These are phyloP conservation scores for Beauveria medogensis DNA, from an alignment of 2,329 filamentous ascomycete species.

Conservation along the genomic window DNA sequence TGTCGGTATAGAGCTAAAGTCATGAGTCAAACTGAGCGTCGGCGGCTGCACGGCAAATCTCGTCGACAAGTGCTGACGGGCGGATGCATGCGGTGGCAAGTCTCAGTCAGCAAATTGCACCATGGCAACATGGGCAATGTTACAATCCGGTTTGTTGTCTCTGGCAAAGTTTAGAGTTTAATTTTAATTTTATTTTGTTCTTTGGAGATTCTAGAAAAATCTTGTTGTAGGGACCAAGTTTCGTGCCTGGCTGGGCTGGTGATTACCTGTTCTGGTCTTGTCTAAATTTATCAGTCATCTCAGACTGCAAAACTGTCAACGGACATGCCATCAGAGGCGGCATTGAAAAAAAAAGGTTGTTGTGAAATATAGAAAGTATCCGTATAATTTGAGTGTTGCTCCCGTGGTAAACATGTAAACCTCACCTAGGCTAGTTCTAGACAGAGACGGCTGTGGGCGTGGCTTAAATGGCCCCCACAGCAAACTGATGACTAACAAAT, in stretches of 20 bases:
- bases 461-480: not conserved
- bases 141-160: not conserved
- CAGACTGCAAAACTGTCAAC: no score
- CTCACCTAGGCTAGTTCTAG: not conserved
- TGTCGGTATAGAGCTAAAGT: not conserved
- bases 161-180: not conserved
- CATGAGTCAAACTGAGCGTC: not conserved
- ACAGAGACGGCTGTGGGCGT: not conserved
- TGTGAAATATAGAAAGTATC: not conserved
- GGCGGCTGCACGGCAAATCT: not conserved
- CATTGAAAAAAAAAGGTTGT: not conserved
- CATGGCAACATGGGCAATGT: conserved; percentile 4
- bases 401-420: not conserved
- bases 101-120: conserved; percentile 9
- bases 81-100: not conserved
- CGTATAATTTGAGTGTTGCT: not conserved
- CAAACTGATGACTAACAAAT: no score
- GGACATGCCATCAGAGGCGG: not conserved
- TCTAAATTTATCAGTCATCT: no score
- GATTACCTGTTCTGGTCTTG: not conserved
- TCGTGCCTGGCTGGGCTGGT: not conserved
- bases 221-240: no score
- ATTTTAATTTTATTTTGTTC: not conserved
- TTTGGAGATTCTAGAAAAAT: not conserved
- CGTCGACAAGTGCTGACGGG: conserved; percentile 6